Percentiles rank a stretch among this genome's conserved stretches.
Conservation (phyloP, 345 rosid genomes). For the Euphorbia tirucalli region DNA sequence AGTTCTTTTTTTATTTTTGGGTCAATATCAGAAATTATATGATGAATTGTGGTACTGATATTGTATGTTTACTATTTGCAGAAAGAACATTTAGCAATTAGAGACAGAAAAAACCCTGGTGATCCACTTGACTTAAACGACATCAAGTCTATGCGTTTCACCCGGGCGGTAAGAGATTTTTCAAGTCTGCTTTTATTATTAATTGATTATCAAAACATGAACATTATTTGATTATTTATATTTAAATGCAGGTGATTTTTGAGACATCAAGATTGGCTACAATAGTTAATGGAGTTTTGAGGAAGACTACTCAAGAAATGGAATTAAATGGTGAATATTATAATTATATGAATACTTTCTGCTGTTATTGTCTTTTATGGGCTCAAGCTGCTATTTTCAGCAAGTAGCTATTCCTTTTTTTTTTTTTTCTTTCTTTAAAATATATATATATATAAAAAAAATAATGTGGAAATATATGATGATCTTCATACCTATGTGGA, state of each 20-base stretch:
- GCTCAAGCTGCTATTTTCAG: slow-evolving; percentile 31
- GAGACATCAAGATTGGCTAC: slow-evolving; percentile 87
- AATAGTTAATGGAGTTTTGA: slow-evolving; percentile 71
- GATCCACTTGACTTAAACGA: slow-evolving; percentile 67
- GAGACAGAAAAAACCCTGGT: slow-evolving; percentile 54
- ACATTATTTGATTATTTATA: neutral
- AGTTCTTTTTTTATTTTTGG: slow-evolving; percentile 7
- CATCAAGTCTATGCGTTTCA: slow-evolving; percentile 74
- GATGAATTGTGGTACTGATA: neutral
- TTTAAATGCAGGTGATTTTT: slow-evolving; percentile 48
- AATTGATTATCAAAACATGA: neutral
- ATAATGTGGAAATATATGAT: slow-evolving; percentile 25
- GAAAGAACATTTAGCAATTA: slow-evolving; percentile 75
- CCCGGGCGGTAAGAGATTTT: slow-evolving; percentile 71
- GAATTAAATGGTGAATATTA: slow-evolving; percentile 50
- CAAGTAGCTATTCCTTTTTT: neutral
- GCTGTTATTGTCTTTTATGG: slow-evolving; percentile 24
- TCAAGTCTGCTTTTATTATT: neutral
- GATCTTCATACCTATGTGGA: slow-evolving; percentile 41
- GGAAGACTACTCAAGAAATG: slow-evolving; percentile 66
- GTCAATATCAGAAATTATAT: neutral
- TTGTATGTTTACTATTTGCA: slow-evolving; percentile 16
- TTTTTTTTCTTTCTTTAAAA: neutral
- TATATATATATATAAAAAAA: neutral
- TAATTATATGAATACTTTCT: neutral